Base-by-base conservation (phyloP, 116 monocot species). In the Zostera marina region DNA sequence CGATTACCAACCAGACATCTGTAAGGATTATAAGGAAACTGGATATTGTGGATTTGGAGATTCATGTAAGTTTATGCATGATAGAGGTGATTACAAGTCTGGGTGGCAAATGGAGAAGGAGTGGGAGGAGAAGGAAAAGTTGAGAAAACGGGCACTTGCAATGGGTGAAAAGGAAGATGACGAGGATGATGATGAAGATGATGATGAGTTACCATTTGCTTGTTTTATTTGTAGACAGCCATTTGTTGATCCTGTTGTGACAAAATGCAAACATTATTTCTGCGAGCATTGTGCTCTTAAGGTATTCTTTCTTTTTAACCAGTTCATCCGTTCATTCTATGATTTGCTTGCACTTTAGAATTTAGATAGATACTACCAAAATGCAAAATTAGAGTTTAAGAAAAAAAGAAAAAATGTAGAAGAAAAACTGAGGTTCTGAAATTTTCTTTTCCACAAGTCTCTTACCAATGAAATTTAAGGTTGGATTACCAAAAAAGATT, bases 11-110 rank as follows among this genome's bases (percentile, higher is more conserved):
- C 98, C 91, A 7, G 98, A 98, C 52, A 98, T 98, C 12, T 98
- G 98, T 46, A 98, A 98, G 79, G 98, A 98, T 58, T 98, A 98
- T 60, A 98, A 98, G 71, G 98, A 98, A 71, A 98, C 98, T 8
- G 98, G 98, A 40, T 98, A 98, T 53, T 98, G 98, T 32, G 98
- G 98, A 41, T 98, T 75, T 56, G 98, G 98, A 10, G 98, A 98
- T 64, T 55, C 98, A 0, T 98, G 98, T 73, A 90, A 98, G 74
- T 98, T 98, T 67, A 87, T 98, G 98, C 98, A 98, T 48, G 98
- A 98, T 55, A 62, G 98, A 47, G 98, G 98, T 62, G 98, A 98
- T 62, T 98, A 98, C 47, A 98, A 98, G 70, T 81, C 86, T 20
- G 98, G 98, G 62, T 98, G 98, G 98, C 91, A 90, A 73, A 19